Conservation (phyloP, 2,329 filamentous ascomycete genomes). For the Trichoderma pleuroti region DNA sequence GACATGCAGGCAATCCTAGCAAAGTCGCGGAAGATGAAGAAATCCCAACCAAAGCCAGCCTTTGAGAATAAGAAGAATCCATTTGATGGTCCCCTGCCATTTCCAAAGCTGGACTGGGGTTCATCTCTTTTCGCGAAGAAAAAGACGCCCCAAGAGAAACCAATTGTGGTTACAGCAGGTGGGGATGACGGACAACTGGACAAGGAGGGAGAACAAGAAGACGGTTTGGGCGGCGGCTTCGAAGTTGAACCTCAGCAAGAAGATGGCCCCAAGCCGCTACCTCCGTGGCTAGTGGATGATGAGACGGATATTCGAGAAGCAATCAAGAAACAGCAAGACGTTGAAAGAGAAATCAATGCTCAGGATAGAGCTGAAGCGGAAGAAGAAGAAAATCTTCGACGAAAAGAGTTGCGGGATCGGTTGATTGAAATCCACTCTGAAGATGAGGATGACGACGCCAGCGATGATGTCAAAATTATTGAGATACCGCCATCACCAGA, state of each 20-base stretch:
- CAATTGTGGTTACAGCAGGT: slow-evolving; percentile 19
- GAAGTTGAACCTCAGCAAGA: slow-evolving; percentile 47
- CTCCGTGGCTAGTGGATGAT: slow-evolving; percentile 70
- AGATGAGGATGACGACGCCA: slow-evolving; percentile 54
- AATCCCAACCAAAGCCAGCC: slow-evolving; percentile 37
- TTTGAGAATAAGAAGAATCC: slow-evolving; percentile 56
- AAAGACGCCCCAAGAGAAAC: slow-evolving; percentile 25
- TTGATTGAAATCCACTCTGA: slow-evolving; percentile 63
- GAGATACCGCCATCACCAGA: slow-evolving; percentile 41
- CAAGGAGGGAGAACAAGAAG: slow-evolving; percentile 35
- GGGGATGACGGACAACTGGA: slow-evolving; percentile 21
- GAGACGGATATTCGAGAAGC: slow-evolving; percentile 64
- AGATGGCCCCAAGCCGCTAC: slow-evolving; percentile 56
- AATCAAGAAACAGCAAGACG: slow-evolving; percentile 55
- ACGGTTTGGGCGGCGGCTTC: slow-evolving; percentile 62
- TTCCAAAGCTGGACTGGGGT: slow-evolving; percentile 76
- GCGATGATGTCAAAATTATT: slow-evolving; percentile 56
- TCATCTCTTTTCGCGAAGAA: slow-evolving; percentile 55
- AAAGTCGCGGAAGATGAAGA: slow-evolving; percentile 62
- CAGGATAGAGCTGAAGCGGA: slow-evolving; percentile 56
- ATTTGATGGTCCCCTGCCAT: slow-evolving; percentile 80
- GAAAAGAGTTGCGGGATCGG: slow-evolving; percentile 42
- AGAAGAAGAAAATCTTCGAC: slow-evolving; percentile 51
- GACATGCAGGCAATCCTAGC: slow-evolving; percentile 75
- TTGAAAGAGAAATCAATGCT: slow-evolving; percentile 59